A percentile compares a stretch with the other conserved stretches of the same genome.
phyloP scores from a whole-genome alignment of 2,329 filamentous ascomycete genomes.

The Aspergillus chevalieri region DNA sequence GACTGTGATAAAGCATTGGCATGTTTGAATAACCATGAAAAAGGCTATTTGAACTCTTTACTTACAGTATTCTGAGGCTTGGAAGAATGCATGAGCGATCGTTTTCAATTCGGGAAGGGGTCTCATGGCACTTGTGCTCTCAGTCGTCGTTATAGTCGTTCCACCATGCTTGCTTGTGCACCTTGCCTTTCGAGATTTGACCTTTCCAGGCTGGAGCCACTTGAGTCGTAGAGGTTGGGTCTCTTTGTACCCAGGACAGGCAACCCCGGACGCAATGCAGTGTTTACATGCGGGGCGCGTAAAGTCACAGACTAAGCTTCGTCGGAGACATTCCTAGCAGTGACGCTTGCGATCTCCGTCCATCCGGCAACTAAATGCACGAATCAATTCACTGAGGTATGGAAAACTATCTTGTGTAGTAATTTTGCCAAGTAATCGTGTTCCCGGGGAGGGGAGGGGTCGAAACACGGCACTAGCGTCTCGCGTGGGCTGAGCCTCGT shows the following conservation, averaged over 20 bases:
- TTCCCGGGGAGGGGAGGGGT: not conserved
- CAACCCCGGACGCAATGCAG: constrained; percentile 27
- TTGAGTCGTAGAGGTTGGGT: constrained; percentile 25
- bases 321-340: constrained; percentile 42
- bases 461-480: not conserved
- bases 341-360: constrained; percentile 16
- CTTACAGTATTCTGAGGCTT: constrained; percentile 28
- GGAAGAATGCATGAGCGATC: constrained; percentile 13
- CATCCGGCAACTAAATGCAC: not conserved
- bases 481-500: not conserved
- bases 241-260: constrained; percentile 38
- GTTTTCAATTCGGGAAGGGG: constrained; percentile 2
- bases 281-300: constrained; percentile 32
- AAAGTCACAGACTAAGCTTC: constrained; percentile 37
- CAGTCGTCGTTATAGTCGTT: constrained; percentile 23
- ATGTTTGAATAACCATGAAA: not conserved
- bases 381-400: not conserved
- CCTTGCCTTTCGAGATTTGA: not conserved
- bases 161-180: constrained; percentile 6
- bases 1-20: constrained; percentile 14
- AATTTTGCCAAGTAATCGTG: too few species aligned
- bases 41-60: constrained; percentile 1
- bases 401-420: not conserved
- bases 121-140: not conserved
- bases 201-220: not conserved